Evolutionary conservation across 768 basidiomycete genomes (phyloP), one percentile per base, ranked within the genome.

Genomic region (Lentinula sp.): DNA sequence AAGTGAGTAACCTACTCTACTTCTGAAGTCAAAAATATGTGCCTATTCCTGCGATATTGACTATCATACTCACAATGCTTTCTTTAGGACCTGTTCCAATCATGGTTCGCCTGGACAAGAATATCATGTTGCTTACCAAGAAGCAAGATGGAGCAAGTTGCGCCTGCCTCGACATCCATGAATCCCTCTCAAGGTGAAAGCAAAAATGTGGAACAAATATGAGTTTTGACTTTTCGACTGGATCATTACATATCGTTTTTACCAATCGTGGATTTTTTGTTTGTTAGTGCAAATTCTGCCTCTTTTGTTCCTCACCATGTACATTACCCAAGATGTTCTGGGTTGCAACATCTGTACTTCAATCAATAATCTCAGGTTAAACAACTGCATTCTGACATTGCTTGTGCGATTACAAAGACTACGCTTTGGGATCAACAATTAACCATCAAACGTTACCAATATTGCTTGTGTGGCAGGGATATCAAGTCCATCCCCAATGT

Each of bases 391-490:
- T 28, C 28, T 28, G 28, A 28, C 2, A 28, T 28, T 28, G 28
- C 28, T 28, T 4, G 28, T 28, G 28, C 28, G 28, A 28, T 28
- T 28, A 28, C 28, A 28, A 28, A 28, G 28, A 28, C 37, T 39
- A 39, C 37, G 7, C 13, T 39, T 39, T 39, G 9, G 37, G 37
- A 39, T 39, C 37, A n/a, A 43, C 42, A 5, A 48, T 7, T 23
- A 48, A 48, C 8, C 9, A 48, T 18, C 5, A 48, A 60, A 52
- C 10, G 49, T 23, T 4, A 60, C 31, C 10, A 79, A 59, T 43
- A 76, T 65, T 0, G 62, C 76, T 59, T 79, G 72, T 1, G 76
- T 75, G 23, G 71, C 74, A 48, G 65, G 60, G 11, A 78, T 66
- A 59, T 73, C 69, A 37, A 77, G 53, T 2, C 75, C 76, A 0